Evolutionary conservation across 495 filamentous ascomycete genomes (phyloP).

Genomic region (Penicillium alfredii): DNA sequence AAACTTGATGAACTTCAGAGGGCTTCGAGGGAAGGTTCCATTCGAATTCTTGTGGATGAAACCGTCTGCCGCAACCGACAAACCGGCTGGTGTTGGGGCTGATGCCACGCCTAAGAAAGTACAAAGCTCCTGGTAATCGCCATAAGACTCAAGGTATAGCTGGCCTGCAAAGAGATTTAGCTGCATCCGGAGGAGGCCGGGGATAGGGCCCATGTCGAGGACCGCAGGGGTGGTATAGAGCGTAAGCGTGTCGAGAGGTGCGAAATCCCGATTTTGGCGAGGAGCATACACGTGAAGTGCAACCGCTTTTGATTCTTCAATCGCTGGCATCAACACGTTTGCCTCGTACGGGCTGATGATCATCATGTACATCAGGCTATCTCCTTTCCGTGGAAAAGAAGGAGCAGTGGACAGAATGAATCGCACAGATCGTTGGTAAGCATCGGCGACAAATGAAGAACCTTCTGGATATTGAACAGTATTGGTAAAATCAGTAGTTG

Average conservation of each 20-base stretch:
- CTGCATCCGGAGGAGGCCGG: slow-evolving; percentile 25
- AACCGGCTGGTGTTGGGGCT: slow-evolving; percentile 35
- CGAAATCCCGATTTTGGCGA: slow-evolving; percentile 37
- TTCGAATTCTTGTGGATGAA: slow-evolving; percentile 17
- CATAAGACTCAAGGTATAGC: slow-evolving; percentile 51
- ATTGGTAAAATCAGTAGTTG: slow-evolving; percentile 50
- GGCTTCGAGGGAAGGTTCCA: slow-evolving; percentile 41
- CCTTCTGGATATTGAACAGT: slow-evolving; percentile 34
- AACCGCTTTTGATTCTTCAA: slow-evolving; percentile 27
- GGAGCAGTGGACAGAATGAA: slow-evolving; percentile 53
- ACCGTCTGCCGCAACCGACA: slow-evolving; percentile 32
- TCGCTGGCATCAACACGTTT: slow-evolving; percentile 39
- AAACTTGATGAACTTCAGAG: slow-evolving; percentile 46
- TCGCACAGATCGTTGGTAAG: slow-evolving; percentile 51
- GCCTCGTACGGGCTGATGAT: slow-evolving; percentile 62
- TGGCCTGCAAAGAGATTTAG: slow-evolving; percentile 66
- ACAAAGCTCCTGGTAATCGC: slow-evolving; percentile 51
- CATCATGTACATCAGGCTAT: slow-evolving; percentile 30
- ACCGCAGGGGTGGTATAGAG: slow-evolving; percentile 25
- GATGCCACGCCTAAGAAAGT: slow-evolving; percentile 45
- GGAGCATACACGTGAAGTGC: slow-evolving; percentile 55
- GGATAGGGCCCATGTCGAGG: slow-evolving; percentile 1
- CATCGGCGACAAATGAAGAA: slow-evolving; percentile 29
- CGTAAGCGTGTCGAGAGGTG: slow-evolving; percentile 43
- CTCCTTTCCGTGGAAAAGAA: slow-evolving; percentile 1